Evolutionary conservation across 2,329 filamentous ascomycete species (phyloP), one percentile per base, ranked within the genome.

Genomic region (Hymenoscyphus occultus): DNA sequence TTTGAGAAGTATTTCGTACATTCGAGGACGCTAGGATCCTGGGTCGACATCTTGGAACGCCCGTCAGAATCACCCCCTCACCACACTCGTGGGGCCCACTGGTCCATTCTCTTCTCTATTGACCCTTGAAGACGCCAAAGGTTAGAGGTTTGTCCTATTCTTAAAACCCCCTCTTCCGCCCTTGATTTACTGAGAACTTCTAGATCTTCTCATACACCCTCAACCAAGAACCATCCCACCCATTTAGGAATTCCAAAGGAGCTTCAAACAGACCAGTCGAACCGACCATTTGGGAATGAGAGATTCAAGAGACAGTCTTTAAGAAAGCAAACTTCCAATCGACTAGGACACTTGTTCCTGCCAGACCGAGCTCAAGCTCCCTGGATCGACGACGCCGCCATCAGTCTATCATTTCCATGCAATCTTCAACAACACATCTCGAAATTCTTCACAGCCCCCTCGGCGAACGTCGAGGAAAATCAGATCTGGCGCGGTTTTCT

Each of bases 401-500:
- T 67, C 67, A 62, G 67, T 42, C 69, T 54, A 59, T 65, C 70
- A 73, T 70, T 73, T 75, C 83, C 82, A 88, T 88, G 85, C 82
- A 82, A 81, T 80, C 78, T 74, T 75, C 78, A 78, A 80, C 76
- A 74, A 76, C 76, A 70, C 75, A 75, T 72, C 73, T 76, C 77
- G 79, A 83, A 73, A 67, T 67, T 69, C 70, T 69, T 61, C 59
- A 71, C 57, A 72, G 70, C 73, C 78, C 82, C 70, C 81, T 86
- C 79, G 84, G 84, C 79, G 82, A 84, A 74, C 83, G 83, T 79
- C 84, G 84, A 81, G 82, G 83, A 74, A 80, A 80, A 76, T 80
- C 80, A 76, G 81, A 84, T 72, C 78, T 83, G 77, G 80, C 82
- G 75, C 80, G 80, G 74, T 83, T 83, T 75, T 79, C 79, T 77